Base-by-base conservation (phyloP, 1,284 basidiomycete species). In the Trametes sp. region DNA sequence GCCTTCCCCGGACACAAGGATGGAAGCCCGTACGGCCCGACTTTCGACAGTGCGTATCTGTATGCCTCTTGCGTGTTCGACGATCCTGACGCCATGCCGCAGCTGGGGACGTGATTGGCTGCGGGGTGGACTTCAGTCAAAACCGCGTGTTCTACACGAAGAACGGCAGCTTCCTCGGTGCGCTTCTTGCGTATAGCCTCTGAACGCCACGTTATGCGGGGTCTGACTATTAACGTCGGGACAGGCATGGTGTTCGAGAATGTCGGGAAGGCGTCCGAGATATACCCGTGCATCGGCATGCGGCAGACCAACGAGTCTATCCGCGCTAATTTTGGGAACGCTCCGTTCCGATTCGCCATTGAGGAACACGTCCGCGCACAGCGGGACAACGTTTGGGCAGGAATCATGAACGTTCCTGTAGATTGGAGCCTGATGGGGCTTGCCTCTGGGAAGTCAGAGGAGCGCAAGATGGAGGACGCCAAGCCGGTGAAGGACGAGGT, bases 231-330 rank as follows among this genome's bases (percentile, higher is more conserved):
- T 33, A 23, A 26, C 19, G 21, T 35, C 44, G 45, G 42, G 44
- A 38, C 62, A 92, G 93, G 88, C 29, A 77, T 83, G 63, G 87
- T 88, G 4, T 95, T 94, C 72, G 85, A 88, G 35, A 85, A 88
- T 63, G 82, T 95, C 36, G 89, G 89, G n/a, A 83, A 81, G 75
- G 81, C 80, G 48, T 56, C 64, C 57, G 84, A 87, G 23, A 72
- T 97, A 28, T 94, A 90, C 73, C 95, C 96, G 4, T 87, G 92
- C n/a, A 84, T 97, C 54, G 96, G 95, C 11, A 81, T 98, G 62
- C 90, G 93, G 55, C 90, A 94, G 67, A 78, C 82, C 1, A 81
- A 84, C 42, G 94, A 96, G 75, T 80, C 84, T 23, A 79, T 95
- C 49, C 85, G 87, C 50, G 89, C 89, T 71, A 97, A 98, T 78